Conservation (phyloP, 768 basidiomycete species). For the Termitomyces sp. region DNA sequence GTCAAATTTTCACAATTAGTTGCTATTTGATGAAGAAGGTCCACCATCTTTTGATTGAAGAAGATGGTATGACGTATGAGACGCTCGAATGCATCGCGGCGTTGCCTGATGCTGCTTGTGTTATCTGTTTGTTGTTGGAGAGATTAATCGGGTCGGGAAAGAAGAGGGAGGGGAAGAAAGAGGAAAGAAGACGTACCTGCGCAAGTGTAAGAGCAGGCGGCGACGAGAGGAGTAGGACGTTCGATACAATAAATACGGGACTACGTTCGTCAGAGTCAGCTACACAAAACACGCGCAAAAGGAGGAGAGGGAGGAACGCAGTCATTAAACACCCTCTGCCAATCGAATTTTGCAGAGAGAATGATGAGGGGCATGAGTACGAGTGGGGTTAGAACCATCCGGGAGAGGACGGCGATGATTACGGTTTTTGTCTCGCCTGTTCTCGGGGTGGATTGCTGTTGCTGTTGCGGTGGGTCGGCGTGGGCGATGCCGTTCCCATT, state of each 20-base stretch:
- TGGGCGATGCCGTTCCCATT: neutral
- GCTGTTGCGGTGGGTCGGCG: too few species aligned
- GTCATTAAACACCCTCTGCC: conserved; percentile 72
- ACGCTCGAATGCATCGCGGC: conserved; percentile 88
- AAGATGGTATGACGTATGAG: conserved; percentile 90
- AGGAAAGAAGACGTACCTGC: conserved; percentile 42
- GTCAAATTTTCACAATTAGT: too few species aligned
- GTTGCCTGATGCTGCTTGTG: conserved; percentile 79
- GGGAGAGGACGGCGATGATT: conserved; percentile 71
- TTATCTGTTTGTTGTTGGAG: conserved; percentile 61
- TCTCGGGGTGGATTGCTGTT: neutral
- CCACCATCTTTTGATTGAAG: too few species aligned
- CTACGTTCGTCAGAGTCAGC: conserved; percentile 33
- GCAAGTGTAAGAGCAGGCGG: conserved; percentile 65
- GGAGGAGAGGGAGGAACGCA: conserved; percentile 34
- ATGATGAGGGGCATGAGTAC: conserved; percentile 76
- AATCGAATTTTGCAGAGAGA: conserved; percentile 52
- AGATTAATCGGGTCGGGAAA: too few species aligned
- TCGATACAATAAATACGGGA: conserved; percentile 84
- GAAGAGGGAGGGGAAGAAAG: neutral
- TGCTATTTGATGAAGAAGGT: too few species aligned
- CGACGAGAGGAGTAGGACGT: conserved; percentile 76
- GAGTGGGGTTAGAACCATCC: conserved; percentile 86
- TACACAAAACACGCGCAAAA: conserved; percentile 2
- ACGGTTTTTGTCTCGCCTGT: conserved; percentile 74